Conservation (phyloP, 176 grass and related monocot genomes). For the bread wheat (Triticum aestivum) region DNA sequence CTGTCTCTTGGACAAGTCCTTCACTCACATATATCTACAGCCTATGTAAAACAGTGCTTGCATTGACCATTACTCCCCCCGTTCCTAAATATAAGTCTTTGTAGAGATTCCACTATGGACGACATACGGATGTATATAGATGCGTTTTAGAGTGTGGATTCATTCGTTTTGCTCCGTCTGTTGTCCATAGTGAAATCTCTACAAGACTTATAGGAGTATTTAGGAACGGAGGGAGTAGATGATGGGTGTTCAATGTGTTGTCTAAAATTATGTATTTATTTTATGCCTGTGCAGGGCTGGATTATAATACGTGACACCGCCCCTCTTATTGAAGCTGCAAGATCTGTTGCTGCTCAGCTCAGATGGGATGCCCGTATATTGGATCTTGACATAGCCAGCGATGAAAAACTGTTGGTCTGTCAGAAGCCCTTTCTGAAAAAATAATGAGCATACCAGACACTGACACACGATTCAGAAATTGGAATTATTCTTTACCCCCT, state of each 20-base stretch:
- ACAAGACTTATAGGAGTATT: no score
- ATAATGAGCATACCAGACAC: slow-evolving; percentile 41
- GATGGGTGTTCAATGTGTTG: not conserved
- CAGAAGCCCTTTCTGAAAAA: slow-evolving; percentile 91
- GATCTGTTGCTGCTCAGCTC: slow-evolving; percentile 73
- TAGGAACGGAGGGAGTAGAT: not conserved
- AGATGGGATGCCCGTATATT: slow-evolving; percentile 87
- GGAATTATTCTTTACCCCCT: slow-evolving; percentile 36
- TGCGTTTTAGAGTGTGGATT: no score
- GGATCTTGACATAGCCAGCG: slow-evolving; percentile 82
- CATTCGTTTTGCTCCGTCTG: no score
- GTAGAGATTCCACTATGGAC: no score
- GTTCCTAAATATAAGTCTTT: no score
- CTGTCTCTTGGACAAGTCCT: slow-evolving; percentile 13
- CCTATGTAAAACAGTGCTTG: not conserved
- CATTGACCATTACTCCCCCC: no score
- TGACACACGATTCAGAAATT: slow-evolving; percentile 35
- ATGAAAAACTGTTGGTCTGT: slow-evolving; percentile 92
- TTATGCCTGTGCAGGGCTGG: slow-evolving; percentile 75
- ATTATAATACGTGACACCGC: slow-evolving; percentile 71
- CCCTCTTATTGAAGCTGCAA: slow-evolving; percentile 74
- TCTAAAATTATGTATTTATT: slow-evolving; percentile 23
- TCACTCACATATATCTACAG: not conserved
- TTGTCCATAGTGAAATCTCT: no score
- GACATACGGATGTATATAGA: no score